Base-by-base conservation (phyloP, 78 protist genomes). In the Dictyostelium intermedium region DNA sequence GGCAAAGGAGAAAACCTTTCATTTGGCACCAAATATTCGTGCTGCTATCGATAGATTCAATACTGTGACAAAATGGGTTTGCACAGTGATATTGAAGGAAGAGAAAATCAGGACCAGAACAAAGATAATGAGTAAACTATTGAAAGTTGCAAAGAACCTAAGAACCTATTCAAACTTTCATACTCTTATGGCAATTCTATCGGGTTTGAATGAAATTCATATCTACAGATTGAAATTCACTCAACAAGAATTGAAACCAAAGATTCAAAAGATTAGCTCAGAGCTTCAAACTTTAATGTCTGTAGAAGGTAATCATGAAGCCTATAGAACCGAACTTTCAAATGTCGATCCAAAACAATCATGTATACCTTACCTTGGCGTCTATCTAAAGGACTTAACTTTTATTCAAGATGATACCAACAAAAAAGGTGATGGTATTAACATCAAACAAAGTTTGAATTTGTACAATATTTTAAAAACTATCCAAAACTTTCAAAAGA, bases 351-450 rank as follows among this genome's bases (percentile, higher is more conserved):
- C 27, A 41, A 89, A 80, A 50, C 87, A 78, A 78, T 43, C 94
- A 13, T 89, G 94, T 70, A 89, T 89, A 20, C 94, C 94, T 2
- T 89, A 89, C 82, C 66, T 89, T 30, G 94, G 94, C 47, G 94
- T 89, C 30, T 89, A 79, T 89, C 73, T 89, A 80, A 89, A 89
- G 73, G 94, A 89, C 50, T 63, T 89, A 16, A 89, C 94, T 32
- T 89, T 89, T 25, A 43, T 81, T 60, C 94, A 89, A 32, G 94
- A 89, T 79, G 79, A 83, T n/a, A 50, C 93, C 23, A 50, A 30
- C 27, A 76, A 69, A 18, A 27, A 45, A 32, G 84, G 39, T 45
- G 82, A 30, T 18, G 87, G 87, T 32, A 80, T 89, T 6, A 89
- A 89, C 56, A 32, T 89, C 16, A 89, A 80, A 66, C 94, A 89